These are phyloP conservation scores for Penicillium fuscoglaucum DNA, from an alignment of 2,329 filamentous ascomycete genomes.

Conservation along the genomic window DNA sequence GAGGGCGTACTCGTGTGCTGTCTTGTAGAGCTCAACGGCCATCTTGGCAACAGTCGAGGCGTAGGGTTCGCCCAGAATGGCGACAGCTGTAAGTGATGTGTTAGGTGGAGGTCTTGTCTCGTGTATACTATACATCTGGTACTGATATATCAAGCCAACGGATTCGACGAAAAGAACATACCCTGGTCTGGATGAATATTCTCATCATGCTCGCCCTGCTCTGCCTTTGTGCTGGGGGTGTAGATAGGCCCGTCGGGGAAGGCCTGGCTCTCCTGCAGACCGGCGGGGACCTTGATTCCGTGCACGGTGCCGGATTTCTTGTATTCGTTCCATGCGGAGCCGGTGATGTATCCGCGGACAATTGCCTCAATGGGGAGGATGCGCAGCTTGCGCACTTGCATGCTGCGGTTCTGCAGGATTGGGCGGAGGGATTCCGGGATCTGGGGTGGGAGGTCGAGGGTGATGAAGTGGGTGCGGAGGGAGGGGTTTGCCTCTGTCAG, in stretches of 20 bases:
- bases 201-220: conserved; percentile 74
- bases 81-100: conserved; percentile 43
- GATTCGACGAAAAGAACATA: conserved; percentile 25
- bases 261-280: conserved; percentile 68
- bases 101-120: conserved; percentile 8
- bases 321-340: conserved; percentile 81
- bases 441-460: conserved; percentile 55
- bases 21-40: conserved; percentile 63
- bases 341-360: conserved; percentile 87
- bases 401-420: conserved; percentile 64
- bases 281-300: conserved; percentile 67
- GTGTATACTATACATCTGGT: neutral
- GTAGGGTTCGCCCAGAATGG: conserved; percentile 65
- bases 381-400: conserved; percentile 72
- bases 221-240: conserved; percentile 84
- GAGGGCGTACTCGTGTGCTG: conserved; percentile 46
- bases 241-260: conserved; percentile 68
- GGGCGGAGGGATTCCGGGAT: conserved; percentile 52
- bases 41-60: conserved; percentile 66
- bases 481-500: conserved; percentile 57
- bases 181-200: conserved; percentile 76
- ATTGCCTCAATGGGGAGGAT: conserved; percentile 81
- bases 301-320: conserved; percentile 73
- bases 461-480: conserved; percentile 65
- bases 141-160: neutral